phyloP scores from a whole-genome alignment of 2,329 filamentous ascomycete genomes.

The Venturia pyrina region DNA sequence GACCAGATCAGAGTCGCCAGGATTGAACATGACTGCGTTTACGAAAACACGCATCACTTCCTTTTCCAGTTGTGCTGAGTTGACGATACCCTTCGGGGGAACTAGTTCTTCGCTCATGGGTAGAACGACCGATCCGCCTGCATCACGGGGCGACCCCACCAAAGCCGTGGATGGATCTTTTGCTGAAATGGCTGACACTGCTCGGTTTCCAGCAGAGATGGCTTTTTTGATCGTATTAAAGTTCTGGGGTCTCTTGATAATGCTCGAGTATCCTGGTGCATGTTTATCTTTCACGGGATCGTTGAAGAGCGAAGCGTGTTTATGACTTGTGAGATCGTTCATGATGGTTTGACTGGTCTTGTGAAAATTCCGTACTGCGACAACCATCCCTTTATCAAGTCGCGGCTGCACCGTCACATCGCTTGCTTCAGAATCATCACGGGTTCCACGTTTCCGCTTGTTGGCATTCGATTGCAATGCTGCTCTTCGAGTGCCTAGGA shows the following conservation, averaged over 20 bases:
- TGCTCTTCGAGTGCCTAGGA: constrained; percentile 22
- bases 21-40: constrained; percentile 72
- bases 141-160: constrained; percentile 48
- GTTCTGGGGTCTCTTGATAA: constrained; percentile 42
- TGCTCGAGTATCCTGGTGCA: constrained; percentile 41
- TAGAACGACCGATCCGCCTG: constrained; percentile 34
- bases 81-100: constrained; percentile 56
- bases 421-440: constrained; percentile 17
- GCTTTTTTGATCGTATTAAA: constrained; percentile 41
- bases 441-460: constrained; percentile 32
- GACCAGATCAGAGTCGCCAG: constrained; percentile 80
- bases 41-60: constrained; percentile 15
- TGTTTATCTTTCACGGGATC: constrained; percentile 39
- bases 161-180: constrained; percentile 53
- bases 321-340: constrained; percentile 42
- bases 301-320: constrained; percentile 41
- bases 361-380: constrained; percentile 39
- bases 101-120: constrained; percentile 67
- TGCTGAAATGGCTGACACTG: constrained; percentile 43
- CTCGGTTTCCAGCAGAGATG: constrained; percentile 42
- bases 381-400: constrained; percentile 21
- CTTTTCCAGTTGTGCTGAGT: constrained; percentile 14
- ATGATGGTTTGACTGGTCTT: constrained; percentile 39
- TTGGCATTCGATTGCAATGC: constrained; percentile 21
- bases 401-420: constrained; percentile 12